Evolutionary conservation across 805 yeast species (phyloP).

Genomic region (Barnettozyma sp.): DNA sequence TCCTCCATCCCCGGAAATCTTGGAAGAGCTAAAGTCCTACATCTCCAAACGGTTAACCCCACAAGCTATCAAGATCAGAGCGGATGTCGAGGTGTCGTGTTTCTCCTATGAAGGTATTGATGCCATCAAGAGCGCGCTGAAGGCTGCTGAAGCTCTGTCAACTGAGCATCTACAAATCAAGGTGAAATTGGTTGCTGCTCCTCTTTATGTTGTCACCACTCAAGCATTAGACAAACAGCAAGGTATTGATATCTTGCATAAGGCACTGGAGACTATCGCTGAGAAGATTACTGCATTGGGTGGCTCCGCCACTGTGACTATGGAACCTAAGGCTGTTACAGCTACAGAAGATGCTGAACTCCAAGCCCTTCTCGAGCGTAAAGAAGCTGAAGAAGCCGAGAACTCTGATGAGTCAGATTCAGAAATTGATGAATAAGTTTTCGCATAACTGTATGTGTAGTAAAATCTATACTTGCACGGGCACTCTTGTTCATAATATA

Average conservation of each 20-base stretch:
- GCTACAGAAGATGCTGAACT: slow-evolving; percentile 98
- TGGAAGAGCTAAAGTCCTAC: slow-evolving; percentile 80
- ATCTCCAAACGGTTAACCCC: slow-evolving; percentile 94
- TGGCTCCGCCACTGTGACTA: slow-evolving; percentile 85
- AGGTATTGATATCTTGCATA: slow-evolving; percentile 73
- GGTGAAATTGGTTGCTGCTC: slow-evolving; percentile 96
- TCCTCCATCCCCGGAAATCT: slow-evolving; percentile 64
- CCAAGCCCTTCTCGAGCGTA: slow-evolving; percentile 89
- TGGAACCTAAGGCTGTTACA: slow-evolving; percentile 99
- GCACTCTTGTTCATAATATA: no score
- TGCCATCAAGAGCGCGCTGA: slow-evolving; percentile 86
- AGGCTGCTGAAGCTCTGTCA: slow-evolving; percentile 77
- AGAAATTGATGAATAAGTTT: slow-evolving; percentile 36
- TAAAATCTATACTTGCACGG: no score
- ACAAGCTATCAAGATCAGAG: slow-evolving; percentile 94
- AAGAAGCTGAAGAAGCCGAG: slow-evolving; percentile 78
- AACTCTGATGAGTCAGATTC: slow-evolving; percentile 66
- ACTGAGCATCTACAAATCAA: slow-evolving; percentile 84
- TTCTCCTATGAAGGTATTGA: slow-evolving; percentile 96
- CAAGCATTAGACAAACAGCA: slow-evolving; percentile 87
- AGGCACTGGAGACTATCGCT: slow-evolving; percentile 72
- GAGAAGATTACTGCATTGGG: slow-evolving; percentile 64
- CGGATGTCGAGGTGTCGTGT: slow-evolving; percentile 97
- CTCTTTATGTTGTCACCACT: slow-evolving; percentile 87
- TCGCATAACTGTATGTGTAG: no score